Evolutionary conservation across 2,329 filamentous ascomycete genomes (phyloP).

Genomic region (Botrytis byssoidea): DNA sequence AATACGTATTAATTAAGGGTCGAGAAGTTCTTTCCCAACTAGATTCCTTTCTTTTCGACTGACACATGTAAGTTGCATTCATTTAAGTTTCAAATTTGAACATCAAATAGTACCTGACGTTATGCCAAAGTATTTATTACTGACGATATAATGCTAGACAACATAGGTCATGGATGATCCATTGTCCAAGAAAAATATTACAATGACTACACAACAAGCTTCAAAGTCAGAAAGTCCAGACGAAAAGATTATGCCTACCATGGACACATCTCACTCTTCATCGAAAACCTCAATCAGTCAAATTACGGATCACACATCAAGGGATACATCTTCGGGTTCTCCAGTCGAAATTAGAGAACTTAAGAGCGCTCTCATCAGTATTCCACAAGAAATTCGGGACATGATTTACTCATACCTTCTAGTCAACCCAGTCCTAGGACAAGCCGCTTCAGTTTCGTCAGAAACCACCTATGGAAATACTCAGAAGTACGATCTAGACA

Average conservation of each 20-base stretch:
- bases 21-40: not conserved
- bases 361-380: not conserved
- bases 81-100: not conserved
- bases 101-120: not conserved
- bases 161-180: not conserved
- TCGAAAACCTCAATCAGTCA: not conserved
- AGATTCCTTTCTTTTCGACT: not conserved
- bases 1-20: too few species aligned
- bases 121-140: not conserved
- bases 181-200: not conserved
- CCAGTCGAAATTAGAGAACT: not conserved
- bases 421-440: not conserved
- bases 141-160: not conserved
- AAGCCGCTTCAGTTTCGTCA: not conserved
- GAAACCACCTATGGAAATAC: not conserved
- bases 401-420: not conserved
- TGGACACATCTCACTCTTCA: not conserved
- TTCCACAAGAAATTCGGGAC: not conserved
- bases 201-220: not conserved
- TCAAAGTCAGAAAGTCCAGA: not conserved
- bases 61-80: not conserved
- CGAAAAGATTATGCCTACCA: not conserved
- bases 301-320: not conserved
- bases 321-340: not conserved
- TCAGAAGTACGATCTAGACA: not conserved